These are phyloP conservation scores for Macrolepiota dolichaula DNA, from an alignment of 768 basidiomycete species.

Conservation along the genomic window DNA sequence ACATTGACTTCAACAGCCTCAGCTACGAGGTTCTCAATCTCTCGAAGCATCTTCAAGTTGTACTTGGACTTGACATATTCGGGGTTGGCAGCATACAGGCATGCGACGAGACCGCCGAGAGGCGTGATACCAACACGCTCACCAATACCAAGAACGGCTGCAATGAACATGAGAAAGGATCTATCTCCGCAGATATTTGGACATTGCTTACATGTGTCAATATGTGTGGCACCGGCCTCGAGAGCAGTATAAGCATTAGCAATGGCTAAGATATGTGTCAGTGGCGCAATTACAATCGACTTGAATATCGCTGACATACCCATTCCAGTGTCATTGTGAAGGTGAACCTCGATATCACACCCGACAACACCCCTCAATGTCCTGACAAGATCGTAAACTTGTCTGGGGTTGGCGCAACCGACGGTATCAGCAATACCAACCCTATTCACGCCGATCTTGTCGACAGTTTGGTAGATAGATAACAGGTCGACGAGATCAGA, in stretches of 20 bases:
- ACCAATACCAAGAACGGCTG: conserved; percentile 94
- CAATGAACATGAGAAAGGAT: conserved; percentile 8
- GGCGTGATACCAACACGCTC: conserved; percentile 99
- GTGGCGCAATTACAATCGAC: not conserved
- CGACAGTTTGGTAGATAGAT: conserved; percentile 98
- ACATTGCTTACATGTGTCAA: conserved; percentile 82
- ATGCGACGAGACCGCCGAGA: conserved; percentile 93
- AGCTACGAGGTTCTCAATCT: conserved; percentile 98
- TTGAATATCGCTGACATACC: conserved; percentile 34
- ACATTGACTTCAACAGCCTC: conserved; percentile 98
- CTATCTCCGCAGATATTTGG: not conserved
- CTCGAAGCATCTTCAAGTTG: conserved; percentile 94
- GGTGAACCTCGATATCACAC: conserved; percentile 97
- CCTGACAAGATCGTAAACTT: conserved; percentile 97
- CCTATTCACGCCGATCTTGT: conserved; percentile 98
- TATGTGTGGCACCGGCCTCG: conserved; percentile 98
- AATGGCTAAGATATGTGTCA: conserved; percentile 56
- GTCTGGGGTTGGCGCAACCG: conserved; percentile 97
- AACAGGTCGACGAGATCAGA: conserved; percentile 98
- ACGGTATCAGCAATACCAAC: conserved; percentile 99
- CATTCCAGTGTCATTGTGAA: conserved; percentile 99
- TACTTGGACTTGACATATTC: conserved; percentile 99
- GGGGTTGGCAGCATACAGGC: conserved; percentile 94
- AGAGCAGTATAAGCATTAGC: conserved; percentile 98
- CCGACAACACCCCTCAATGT: conserved; percentile 94